phyloP scores from a whole-genome alignment of 1,139 yeast genomes.

The Yamadazyma diddensiae region DNA sequence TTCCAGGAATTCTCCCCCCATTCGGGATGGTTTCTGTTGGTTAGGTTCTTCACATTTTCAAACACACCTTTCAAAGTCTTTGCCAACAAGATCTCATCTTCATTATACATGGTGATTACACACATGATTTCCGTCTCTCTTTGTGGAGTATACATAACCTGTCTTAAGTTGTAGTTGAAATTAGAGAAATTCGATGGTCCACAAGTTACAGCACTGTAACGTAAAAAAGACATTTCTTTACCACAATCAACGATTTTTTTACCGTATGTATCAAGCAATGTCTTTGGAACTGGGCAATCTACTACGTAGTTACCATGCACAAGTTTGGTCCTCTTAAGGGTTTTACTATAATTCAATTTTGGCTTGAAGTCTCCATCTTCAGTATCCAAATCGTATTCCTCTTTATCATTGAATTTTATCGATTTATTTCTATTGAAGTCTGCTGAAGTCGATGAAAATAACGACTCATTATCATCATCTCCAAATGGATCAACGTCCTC shows the following conservation, averaged over 20 bases:
- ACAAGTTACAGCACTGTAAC: slow-evolving; percentile 81
- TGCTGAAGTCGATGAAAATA: slow-evolving; percentile 43
- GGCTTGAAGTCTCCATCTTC: slow-evolving; percentile 44
- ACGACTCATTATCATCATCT: slow-evolving; percentile 46
- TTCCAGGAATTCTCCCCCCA: slow-evolving; percentile 88
- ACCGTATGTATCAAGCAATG: slow-evolving; percentile 54
- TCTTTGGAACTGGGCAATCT: slow-evolving; percentile 73
- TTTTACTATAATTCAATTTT: slow-evolving; percentile 42
- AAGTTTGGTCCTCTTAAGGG: slow-evolving; percentile 51
- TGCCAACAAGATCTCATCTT: slow-evolving; percentile 69
- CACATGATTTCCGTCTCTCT: slow-evolving; percentile 71
- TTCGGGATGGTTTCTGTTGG: slow-evolving; percentile 53
- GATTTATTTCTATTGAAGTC: slow-evolving; percentile 30
- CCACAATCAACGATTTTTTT: slow-evolving; percentile 43
- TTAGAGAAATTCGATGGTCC: slow-evolving; percentile 63
- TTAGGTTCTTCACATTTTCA: slow-evolving; percentile 64
- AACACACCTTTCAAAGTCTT: slow-evolving; percentile 76
- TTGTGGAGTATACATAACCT: slow-evolving; percentile 61
- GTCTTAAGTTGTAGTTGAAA: slow-evolving; percentile 65
- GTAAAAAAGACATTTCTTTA: slow-evolving; percentile 71
- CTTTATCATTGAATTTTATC: slow-evolving; percentile 8
- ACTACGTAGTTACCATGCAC: slow-evolving; percentile 72
- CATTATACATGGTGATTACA: slow-evolving; percentile 79
- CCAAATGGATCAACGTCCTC: slow-evolving; percentile 48
- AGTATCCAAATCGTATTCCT: slow-evolving; percentile 23